Percentiles rank a stretch among this genome's conserved stretches.
phyloP scores from a whole-genome alignment of 2,329 filamentous ascomycete genomes.

The Paraphoma chrysanthemicola region DNA sequence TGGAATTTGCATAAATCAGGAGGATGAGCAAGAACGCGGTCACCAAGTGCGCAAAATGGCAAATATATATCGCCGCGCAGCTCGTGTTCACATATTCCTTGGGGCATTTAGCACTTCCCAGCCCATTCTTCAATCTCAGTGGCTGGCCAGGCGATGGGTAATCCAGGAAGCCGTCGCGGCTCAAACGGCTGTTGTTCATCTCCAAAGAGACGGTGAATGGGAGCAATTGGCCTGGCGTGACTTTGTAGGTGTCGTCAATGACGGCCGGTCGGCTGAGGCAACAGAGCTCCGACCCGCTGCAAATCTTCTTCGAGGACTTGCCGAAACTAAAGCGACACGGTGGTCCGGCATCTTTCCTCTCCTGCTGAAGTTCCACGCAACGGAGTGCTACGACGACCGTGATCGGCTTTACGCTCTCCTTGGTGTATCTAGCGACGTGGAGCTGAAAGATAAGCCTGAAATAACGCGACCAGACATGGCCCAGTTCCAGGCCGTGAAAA shows the following conservation, averaged over 20 bases:
- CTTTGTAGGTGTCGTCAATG: neutral
- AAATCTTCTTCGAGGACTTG: neutral
- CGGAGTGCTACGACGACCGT: neutral
- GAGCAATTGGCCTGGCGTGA: neutral
- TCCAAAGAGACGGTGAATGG: neutral
- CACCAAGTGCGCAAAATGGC: neutral
- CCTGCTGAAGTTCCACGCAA: neutral
- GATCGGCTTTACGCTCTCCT: neutral
- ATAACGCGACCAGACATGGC: neutral
- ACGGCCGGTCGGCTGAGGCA: neutral
- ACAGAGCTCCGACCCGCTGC: neutral
- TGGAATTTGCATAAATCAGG: neutral
- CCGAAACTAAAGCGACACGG: neutral
- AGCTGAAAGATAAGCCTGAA: neutral
- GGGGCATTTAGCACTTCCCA: neutral
- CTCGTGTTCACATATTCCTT: neutral
- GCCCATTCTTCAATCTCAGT: neutral
- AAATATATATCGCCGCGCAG: neutral
- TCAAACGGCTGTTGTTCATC: neutral
- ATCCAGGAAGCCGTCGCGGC: neutral
- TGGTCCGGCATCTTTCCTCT: neutral
- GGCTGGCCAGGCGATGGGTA: neutral
- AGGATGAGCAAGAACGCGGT: neutral
- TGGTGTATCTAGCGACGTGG: neutral
- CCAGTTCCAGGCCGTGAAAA: neutral